Conservation (phyloP, 1,139 yeast species). For the Arxiozyma bovina region DNA sequence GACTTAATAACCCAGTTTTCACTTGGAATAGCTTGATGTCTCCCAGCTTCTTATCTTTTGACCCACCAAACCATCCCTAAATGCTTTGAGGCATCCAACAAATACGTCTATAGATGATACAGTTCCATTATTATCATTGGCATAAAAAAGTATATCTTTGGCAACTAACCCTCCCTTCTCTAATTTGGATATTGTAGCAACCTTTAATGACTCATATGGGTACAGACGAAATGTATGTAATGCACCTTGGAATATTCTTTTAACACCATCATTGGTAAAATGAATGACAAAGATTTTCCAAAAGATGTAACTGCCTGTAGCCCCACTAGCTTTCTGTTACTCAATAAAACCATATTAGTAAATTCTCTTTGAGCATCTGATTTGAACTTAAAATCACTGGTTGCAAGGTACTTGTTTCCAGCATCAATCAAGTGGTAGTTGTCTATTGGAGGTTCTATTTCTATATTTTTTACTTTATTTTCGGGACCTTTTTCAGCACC, state of each 20-base stretch:
- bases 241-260: not conserved
- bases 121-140: too few species aligned
- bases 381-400: not conserved
- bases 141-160: not conserved
- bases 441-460: not conserved
- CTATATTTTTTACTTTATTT: not conserved
- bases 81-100: not conserved
- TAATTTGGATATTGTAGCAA: not conserved
- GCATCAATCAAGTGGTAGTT: not conserved
- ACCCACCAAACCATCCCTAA: not conserved
- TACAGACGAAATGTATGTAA: not conserved
- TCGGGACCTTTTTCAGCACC: not conserved
- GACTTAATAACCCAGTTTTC: not conserved
- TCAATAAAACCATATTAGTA: not conserved
- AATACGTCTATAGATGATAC: not conserved
- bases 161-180: not conserved
- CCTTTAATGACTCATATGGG: not conserved
- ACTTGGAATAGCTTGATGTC: not conserved
- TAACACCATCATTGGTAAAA: not conserved
- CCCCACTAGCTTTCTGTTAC: not conserved
- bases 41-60: not conserved
- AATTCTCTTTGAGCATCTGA: not conserved
- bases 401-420: not conserved
- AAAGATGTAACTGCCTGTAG: not conserved
- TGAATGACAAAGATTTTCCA: not conserved